phyloP scores from a whole-genome alignment of 2,329 filamentous ascomycete species.

The Aspergillus alliaceus region DNA sequence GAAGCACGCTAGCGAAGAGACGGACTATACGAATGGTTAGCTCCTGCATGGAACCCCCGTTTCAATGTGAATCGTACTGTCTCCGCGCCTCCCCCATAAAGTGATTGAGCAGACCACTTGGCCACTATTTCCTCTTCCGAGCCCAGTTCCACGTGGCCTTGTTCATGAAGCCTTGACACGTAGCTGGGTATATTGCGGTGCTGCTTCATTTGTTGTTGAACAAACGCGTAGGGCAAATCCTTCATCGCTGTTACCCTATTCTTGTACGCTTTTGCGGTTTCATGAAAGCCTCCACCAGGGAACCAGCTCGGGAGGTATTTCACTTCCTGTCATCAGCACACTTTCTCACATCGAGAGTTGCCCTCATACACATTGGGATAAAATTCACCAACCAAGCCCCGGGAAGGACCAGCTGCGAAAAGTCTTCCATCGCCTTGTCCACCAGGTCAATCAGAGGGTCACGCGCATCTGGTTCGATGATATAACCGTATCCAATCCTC shows the following conservation, averaged over 20 bases:
- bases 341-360: too few species aligned
- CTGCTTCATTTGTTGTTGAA: not conserved
- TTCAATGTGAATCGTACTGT: not conserved
- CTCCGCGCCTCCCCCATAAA: not conserved
- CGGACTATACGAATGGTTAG: not conserved
- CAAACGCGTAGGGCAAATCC: not conserved
- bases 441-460: conserved; percentile 1
- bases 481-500: conserved; percentile 1
- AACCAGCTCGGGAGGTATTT: conserved; percentile 2
- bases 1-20: not conserved
- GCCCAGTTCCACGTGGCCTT: not conserved
- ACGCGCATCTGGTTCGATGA: not conserved
- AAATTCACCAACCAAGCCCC: not conserved
- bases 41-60: too few species aligned
- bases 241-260: not conserved
- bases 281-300: not conserved
- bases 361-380: not conserved
- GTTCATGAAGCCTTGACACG: not conserved
- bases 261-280: not conserved
- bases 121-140: not conserved
- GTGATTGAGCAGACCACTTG: not conserved
- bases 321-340: not conserved
- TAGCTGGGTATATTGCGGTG: not conserved
- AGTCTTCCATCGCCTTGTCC: not conserved
- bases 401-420: not conserved